These are phyloP conservation scores for Pilobolus umbonatus DNA, from an alignment of 192 early-diverging fungal species.

Conservation along the genomic window DNA sequence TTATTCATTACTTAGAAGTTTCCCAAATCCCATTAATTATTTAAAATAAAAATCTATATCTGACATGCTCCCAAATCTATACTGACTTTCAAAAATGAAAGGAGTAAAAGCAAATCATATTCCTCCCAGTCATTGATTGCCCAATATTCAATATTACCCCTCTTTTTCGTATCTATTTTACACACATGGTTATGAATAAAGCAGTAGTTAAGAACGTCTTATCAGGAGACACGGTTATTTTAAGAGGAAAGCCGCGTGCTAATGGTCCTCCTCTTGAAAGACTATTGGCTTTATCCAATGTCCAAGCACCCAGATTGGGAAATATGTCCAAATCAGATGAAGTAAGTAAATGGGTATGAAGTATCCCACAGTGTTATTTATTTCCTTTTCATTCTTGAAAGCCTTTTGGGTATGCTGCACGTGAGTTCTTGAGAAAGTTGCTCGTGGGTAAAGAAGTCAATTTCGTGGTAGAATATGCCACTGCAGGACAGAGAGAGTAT, in stretches of 20 bases:
- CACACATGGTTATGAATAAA: conserved; percentile 25
- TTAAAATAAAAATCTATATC: too few relatives aligned
- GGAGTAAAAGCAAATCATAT: too few relatives aligned
- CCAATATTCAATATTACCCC: too few relatives aligned
- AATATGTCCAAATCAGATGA: conserved; percentile 83
- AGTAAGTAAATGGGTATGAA: too few relatives aligned
- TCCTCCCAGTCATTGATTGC: too few relatives aligned
- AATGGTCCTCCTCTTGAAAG: conserved; percentile 84
- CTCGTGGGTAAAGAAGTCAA: conserved; percentile 86
- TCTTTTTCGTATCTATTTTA: background rate
- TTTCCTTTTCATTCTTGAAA: conserved; percentile 20
- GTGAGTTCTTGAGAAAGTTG: conserved; percentile 83
- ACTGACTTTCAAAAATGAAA: too few relatives aligned
- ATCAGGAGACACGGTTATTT: conserved; percentile 88
- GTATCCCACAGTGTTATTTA: background rate
- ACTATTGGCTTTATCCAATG: conserved; percentile 74
- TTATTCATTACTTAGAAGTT: too few relatives aligned
- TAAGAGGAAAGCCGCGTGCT: conserved; percentile 72
- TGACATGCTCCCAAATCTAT: too few relatives aligned
- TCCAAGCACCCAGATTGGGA: conserved; percentile 82
- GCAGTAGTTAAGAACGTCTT: conserved; percentile 86
- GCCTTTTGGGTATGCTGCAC: conserved; percentile 80
- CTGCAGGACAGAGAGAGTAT: conserved; percentile 66
- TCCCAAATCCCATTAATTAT: too few relatives aligned
- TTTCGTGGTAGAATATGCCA: conserved; percentile 78